Base-by-base conservation (phyloP, 163 green algal genomes). In the Chloromonas sp. region DNA sequence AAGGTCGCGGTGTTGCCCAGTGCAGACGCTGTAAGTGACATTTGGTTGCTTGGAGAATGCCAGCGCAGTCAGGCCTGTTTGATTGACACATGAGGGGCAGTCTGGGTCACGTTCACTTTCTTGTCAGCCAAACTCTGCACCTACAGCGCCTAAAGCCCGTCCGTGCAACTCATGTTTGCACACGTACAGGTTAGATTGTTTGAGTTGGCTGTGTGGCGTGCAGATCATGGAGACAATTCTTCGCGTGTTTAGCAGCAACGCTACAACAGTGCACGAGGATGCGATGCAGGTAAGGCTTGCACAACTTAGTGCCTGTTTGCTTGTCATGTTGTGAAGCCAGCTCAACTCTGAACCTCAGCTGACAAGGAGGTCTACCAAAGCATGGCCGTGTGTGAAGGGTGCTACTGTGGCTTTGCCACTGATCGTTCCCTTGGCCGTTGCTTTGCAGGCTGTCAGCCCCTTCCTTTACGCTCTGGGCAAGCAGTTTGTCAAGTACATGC, bases 181-280 rank as follows among this genome's bases (percentile, higher is more conserved):
- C 36, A 36, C 36, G 36, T 36, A 36, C 36, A 36, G 36, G 36
- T 36, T 36, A 36, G 36, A 36, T 36, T 36, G 36, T 36, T 36
- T 36, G 36, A 36, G 36, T 36, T 36, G 36, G 36, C 36, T 36
- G 36, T 36, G 36, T 36, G 36, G 66, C 5, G 66, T 36, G 71
- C 71, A 79, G 71, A 93, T 93, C 85, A 93, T 94, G 89, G 88
- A 92, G 85, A 90, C 87, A 77, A 85, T 94, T 71, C 86, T 94
- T 11, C 78, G 84, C 36, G 86, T 90, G 58, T 86, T 85, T 76
- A 82, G 82, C 15, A 61, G 83, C n/a, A 71, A 61, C 5, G 82
- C 81, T 57, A 87, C 77, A 2, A 95, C 85, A 2, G 96, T 99
- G 77, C 96, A 98, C 81, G 96, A 99, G 90, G 97, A 99, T 89